phyloP scores from a whole-genome alignment of 805 yeast species.

The Candida tallmaniae region DNA sequence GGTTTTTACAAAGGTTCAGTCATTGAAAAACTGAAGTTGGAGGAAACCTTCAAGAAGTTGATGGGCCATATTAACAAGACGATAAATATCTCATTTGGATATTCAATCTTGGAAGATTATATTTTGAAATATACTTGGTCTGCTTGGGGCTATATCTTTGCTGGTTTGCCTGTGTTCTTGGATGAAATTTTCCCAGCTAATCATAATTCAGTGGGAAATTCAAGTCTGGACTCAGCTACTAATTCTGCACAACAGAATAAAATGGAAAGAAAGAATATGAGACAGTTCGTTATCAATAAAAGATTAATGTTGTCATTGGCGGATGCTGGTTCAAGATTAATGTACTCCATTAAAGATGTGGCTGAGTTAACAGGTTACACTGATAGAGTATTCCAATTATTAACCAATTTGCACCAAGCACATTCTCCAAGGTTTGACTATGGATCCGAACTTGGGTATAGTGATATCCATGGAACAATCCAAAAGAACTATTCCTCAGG shows the following conservation, averaged over 20 bases:
- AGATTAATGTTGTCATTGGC: slow-evolving; percentile 86
- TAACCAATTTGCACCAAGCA: slow-evolving; percentile 76
- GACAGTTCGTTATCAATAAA: slow-evolving; percentile 85
- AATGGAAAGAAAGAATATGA: slow-evolving; percentile 62
- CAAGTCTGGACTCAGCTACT: too few relatives aligned
- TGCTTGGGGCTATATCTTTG: slow-evolving; percentile 87
- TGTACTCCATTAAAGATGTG: slow-evolving; percentile 90
- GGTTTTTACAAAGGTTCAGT: slow-evolving; percentile 88
- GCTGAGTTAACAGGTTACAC: slow-evolving; percentile 91
- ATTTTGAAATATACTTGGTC: slow-evolving; percentile 91
- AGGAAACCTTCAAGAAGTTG: slow-evolving; percentile 53
- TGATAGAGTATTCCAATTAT: slow-evolving; percentile 72
- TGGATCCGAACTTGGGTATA: slow-evolving; percentile 40
- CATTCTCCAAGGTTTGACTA: slow-evolving; percentile 59
- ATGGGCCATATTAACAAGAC: slow-evolving; percentile 49
- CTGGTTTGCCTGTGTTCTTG: slow-evolving; percentile 82
- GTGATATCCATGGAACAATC: slow-evolving; percentile 71
- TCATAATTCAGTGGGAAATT: neutral
- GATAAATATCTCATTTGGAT: slow-evolving; percentile 57
- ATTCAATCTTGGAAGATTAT: slow-evolving; percentile 77
- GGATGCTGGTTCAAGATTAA: slow-evolving; percentile 90
- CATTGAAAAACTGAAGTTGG: slow-evolving; percentile 67
- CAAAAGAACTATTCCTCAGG: slow-evolving; percentile 69
- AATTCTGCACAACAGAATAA: slow-evolving; percentile 5
- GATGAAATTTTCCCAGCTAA: slow-evolving; percentile 30